Percentiles rank a stretch among this genome's conserved stretches.
These are phyloP conservation scores for Codiaeum variegatum DNA, from an alignment of 441 rosid genomes.

Conservation along the genomic window DNA sequence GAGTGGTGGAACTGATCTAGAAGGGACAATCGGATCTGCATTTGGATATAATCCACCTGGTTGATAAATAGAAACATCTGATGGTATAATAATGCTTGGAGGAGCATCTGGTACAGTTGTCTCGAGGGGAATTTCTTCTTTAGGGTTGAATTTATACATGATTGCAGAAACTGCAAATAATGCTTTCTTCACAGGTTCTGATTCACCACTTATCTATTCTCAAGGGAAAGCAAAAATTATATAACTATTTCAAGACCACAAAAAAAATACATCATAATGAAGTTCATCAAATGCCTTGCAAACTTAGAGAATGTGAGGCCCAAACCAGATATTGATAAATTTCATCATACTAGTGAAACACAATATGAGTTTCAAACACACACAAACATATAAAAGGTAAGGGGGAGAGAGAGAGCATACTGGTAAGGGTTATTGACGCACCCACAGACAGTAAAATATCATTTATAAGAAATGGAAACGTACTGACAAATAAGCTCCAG, in stretches of 20 bases:
- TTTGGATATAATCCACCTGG: constrained; percentile 64
- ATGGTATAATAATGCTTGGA: constrained; percentile 80
- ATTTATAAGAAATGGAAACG: background rate
- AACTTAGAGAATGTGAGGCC: no score
- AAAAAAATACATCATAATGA: background rate
- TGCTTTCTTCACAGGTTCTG: constrained; percentile 80
- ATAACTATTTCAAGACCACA: background rate
- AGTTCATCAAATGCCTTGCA: background rate
- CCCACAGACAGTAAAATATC: background rate
- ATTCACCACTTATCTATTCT: constrained; percentile 70
- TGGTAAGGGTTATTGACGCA: background rate
- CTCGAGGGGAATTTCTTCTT: constrained; percentile 84
- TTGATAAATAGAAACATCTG: constrained; percentile 79
- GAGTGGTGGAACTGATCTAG: constrained; percentile 61
- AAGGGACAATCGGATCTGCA: constrained; percentile 53
- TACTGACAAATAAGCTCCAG: background rate
- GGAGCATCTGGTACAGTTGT: constrained; percentile 63
- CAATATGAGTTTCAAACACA: background rate
- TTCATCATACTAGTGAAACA: background rate
- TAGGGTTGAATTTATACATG: constrained; percentile 80
- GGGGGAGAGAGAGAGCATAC: background rate
- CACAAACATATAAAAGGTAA: background rate
- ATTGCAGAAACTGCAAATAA: constrained; percentile 80
- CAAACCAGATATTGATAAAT: background rate
- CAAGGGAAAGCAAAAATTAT: background rate